A percentile compares a stretch with the other conserved stretches of the same genome.
phyloP scores from a whole-genome alignment of 495 filamentous ascomycete genomes.

The Hypoxylon rickii region DNA sequence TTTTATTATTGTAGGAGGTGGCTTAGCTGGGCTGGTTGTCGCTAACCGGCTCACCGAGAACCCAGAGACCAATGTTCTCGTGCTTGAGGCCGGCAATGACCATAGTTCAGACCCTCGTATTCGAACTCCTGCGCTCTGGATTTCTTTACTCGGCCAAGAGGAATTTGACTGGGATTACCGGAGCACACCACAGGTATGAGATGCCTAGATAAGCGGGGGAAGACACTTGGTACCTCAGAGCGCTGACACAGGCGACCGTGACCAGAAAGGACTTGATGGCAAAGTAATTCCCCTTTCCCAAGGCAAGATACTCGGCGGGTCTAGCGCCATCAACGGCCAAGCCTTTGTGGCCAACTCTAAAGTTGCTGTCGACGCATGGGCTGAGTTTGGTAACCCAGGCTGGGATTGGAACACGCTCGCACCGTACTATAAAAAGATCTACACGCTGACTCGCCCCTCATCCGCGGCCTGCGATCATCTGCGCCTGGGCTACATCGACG shows the following conservation, averaged over 20 bases:
- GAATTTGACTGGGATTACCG: constrained; percentile 19
- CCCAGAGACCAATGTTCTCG: constrained; percentile 41
- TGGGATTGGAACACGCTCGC: constrained; percentile 41
- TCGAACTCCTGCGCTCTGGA: constrained; percentile 37
- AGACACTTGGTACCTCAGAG: constrained; percentile 15
- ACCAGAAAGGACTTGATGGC: too few species aligned
- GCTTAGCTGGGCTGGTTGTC: constrained; percentile 52
- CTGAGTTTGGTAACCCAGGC: constrained; percentile 42
- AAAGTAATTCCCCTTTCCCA: too few species aligned
- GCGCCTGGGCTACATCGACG: too few species aligned
- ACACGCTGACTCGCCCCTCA: too few species aligned
- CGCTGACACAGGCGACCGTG: constrained; percentile 24
- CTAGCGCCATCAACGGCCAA: constrained; percentile 25
- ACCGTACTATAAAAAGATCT: not conserved
- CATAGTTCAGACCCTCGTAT: constrained; percentile 9
- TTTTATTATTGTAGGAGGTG: constrained; percentile 39
- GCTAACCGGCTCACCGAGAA: constrained; percentile 53
- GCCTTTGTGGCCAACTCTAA: constrained; percentile 16
- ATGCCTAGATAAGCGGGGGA: too few species aligned
- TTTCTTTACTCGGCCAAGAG: constrained; percentile 10
- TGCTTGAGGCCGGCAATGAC: constrained; percentile 51
- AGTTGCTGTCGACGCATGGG: constrained; percentile 46
- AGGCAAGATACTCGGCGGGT: constrained; percentile 33
- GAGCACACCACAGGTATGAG: constrained; percentile 33
- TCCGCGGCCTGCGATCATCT: too few species aligned